Conservation (phyloP, 2,329 filamentous ascomycete species). For the Epichloe festucae region DNA sequence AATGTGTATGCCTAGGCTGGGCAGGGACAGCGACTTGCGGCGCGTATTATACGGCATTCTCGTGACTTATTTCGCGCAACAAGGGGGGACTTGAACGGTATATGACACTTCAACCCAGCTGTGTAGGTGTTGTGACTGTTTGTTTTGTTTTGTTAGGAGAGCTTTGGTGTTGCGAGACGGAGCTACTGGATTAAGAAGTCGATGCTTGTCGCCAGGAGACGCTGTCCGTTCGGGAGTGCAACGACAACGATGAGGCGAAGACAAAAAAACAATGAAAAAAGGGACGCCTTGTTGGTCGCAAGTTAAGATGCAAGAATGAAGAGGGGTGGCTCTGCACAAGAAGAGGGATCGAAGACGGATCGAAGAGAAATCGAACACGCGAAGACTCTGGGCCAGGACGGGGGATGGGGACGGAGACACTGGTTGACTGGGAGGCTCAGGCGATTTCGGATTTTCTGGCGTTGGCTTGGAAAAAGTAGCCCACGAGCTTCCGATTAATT, state of each 20-base stretch:
- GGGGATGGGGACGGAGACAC: constrained; percentile 10
- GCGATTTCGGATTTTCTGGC: constrained; percentile 13
- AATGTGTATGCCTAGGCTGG: constrained; percentile 83
- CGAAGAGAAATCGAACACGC: background rate
- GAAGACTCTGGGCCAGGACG: background rate
- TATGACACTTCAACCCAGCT: background rate
- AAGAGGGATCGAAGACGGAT: background rate
- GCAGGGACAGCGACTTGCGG: constrained; percentile 86
- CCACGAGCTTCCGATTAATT: constrained; percentile 22
- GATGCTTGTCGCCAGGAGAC: background rate
- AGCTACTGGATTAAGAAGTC: background rate
- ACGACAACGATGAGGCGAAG: background rate
- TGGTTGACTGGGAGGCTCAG: constrained; percentile 7
- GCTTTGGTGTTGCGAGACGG: background rate
- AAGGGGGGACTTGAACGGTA: background rate
- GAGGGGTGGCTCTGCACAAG: background rate
- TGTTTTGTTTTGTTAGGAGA: background rate
- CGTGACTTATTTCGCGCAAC: constrained; percentile 1
- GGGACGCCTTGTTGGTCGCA: background rate
- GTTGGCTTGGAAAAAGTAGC: constrained; percentile 14
- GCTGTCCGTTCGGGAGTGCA: background rate
- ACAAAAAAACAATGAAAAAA: background rate
- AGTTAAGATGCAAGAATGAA: constrained; percentile 1
- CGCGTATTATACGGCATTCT: constrained; percentile 91
- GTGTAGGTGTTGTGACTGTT: too few species aligned